Percentiles rank a stretch among this genome's conserved stretches.
Evolutionary conservation across 164 flowering plant genomes (phyloP).

Genomic region (Kingdonia uniflora): DNA sequence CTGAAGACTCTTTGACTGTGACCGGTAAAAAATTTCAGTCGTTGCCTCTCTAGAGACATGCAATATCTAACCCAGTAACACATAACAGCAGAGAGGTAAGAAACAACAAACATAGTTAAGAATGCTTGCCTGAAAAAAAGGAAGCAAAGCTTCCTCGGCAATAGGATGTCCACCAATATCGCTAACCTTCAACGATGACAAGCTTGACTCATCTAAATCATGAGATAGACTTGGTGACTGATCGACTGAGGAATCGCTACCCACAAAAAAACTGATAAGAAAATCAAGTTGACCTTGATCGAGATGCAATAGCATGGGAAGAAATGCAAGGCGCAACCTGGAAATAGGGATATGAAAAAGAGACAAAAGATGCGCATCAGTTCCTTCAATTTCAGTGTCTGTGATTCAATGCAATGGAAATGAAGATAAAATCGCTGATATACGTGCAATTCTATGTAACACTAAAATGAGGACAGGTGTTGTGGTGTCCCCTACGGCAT

Average conservation of each 20-base stretch:
- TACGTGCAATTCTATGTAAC: no score
- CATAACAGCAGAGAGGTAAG: neutral
- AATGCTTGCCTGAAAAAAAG: constrained; percentile 84
- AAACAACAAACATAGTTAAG: neutral
- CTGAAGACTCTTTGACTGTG: no score
- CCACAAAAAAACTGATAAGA: constrained; percentile 65
- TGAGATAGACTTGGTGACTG: constrained; percentile 24
- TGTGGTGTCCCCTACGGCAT: no score
- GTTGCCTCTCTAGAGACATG: no score
- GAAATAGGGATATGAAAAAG: neutral
- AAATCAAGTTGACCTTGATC: constrained; percentile 96
- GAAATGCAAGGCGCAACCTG: constrained; percentile 69
- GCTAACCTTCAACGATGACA: constrained; percentile 11
- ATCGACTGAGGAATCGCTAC: constrained; percentile 22
- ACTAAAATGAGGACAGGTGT: no score
- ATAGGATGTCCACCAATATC: constrained; percentile 27
- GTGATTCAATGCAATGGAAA: no score
- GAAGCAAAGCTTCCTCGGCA: constrained; percentile 84
- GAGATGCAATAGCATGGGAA: constrained; percentile 80
- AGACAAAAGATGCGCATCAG: neutral
- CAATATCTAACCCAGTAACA: neutral
- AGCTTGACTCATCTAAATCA: constrained; percentile 29
- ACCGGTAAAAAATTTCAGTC: no score
- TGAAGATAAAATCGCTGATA: no score
- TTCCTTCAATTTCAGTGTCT: no score